Conservation (phyloP, 2,329 filamentous ascomycete genomes). For the Blastomyces emzantsi region DNA sequence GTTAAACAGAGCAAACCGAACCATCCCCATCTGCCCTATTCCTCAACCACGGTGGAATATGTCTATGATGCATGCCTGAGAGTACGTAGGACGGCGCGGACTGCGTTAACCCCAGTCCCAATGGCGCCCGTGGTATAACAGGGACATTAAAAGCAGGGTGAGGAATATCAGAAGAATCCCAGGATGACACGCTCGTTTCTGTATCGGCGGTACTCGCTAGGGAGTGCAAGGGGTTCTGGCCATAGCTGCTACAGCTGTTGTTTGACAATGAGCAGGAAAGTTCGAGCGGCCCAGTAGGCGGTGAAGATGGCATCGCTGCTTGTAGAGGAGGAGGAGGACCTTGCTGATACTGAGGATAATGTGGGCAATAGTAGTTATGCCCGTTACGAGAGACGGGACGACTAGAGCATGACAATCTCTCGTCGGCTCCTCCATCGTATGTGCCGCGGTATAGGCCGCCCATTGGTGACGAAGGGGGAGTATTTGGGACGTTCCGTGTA, state of each 20-base stretch:
- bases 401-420: not conserved
- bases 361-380: not conserved
- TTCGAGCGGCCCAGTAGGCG: not conserved
- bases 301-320: not conserved
- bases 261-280: not conserved
- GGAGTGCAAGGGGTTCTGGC: not conserved
- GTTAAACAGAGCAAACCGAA: not conserved
- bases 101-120: not conserved
- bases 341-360: not conserved
- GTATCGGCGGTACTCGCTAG: not conserved
- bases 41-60: not conserved
- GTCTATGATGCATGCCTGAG: not conserved
- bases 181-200: constrained; percentile 2
- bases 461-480: not conserved
- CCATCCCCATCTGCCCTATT: not conserved
- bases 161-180: not conserved
- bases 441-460: no score
- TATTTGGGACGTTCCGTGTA: not conserved
- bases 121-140: not conserved
- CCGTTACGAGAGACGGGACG: not conserved
- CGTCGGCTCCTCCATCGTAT: not conserved
- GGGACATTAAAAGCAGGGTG: not conserved
- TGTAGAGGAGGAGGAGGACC: not conserved
- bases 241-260: not conserved
- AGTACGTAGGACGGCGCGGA: not conserved